These are phyloP conservation scores for Polytrichum formosum DNA, from an alignment of 225 moss, liverwort and hornwort species.

Conservation along the genomic window DNA sequence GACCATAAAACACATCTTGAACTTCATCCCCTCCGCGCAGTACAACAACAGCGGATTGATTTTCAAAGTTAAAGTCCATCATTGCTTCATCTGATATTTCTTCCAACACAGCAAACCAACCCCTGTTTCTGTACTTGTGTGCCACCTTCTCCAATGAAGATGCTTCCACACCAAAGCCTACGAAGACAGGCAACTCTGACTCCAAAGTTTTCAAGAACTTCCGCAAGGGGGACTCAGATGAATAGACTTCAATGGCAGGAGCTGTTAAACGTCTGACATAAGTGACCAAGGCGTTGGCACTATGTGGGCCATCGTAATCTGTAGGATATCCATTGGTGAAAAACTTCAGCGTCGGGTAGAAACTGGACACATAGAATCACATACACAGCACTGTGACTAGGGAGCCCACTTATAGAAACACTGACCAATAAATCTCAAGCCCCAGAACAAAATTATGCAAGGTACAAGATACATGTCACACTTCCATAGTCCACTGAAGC, in stretches of 20 bases:
- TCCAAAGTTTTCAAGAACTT: conserved; percentile 42
- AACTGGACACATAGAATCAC: conserved; percentile 57
- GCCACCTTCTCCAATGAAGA: conserved; percentile 62
- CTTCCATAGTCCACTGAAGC: too few species aligned
- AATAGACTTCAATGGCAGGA: conserved; percentile 58
- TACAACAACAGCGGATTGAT: conserved; percentile 67
- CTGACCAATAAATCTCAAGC: not conserved
- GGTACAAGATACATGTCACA: too few species aligned
- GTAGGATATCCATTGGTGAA: conserved; percentile 86
- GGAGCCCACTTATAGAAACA: not conserved
- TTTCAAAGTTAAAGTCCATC: conserved; percentile 69
- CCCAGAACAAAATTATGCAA: too few species aligned
- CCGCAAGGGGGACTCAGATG: conserved; percentile 61
- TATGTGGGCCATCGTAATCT: conserved; percentile 71
- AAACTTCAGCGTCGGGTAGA: conserved; percentile 93
- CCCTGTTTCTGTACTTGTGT: conserved; percentile 64
- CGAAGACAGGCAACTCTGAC: conserved; percentile 60
- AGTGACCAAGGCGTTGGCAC: conserved; percentile 54
- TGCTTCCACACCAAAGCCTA: conserved; percentile 75
- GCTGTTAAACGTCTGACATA: conserved; percentile 63
- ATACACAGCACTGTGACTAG: conserved; percentile 35
- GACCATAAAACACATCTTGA: conserved; percentile 70
- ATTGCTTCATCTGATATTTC: conserved; percentile 58
- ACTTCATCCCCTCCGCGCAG: conserved; percentile 59
- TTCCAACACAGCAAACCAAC: conserved; percentile 67